A percentile compares a stretch with the other conserved stretches of the same genome.
Evolutionary conservation across 345 rosid genomes (phyloP).

Genomic region (Euphorbia tirucalli): DNA sequence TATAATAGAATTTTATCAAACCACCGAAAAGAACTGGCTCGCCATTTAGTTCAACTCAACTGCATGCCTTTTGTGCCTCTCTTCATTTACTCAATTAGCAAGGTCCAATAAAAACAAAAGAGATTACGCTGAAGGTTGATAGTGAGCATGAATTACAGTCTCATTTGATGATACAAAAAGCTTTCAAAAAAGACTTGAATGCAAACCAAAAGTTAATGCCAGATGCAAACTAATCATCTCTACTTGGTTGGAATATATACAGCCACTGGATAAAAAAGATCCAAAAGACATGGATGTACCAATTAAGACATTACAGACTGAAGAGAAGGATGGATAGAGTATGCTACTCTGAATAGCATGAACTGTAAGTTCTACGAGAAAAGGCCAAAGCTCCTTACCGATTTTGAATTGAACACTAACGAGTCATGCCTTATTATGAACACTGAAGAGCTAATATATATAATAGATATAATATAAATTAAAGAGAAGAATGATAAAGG

Average conservation of each 20-base stretch:
- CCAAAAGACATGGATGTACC: not conserved
- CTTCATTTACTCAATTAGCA: not conserved
- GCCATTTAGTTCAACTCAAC: not conserved
- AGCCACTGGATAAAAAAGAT: not conserved
- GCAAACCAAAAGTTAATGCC: not conserved
- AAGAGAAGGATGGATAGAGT: not conserved
- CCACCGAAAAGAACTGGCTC: not conserved
- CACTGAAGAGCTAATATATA: too few relatives aligned
- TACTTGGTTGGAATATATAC: not conserved
- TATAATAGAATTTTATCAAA: not conserved
- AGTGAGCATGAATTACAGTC: not conserved
- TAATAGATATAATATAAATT: too few relatives aligned
- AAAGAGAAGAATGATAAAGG: too few relatives aligned
- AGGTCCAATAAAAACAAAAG: not conserved
- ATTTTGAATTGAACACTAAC: too few relatives aligned
- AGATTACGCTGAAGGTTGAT: not conserved
- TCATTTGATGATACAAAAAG: not conserved
- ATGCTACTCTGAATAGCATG: not conserved
- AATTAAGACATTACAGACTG: not conserved
- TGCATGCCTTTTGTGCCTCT: not conserved
- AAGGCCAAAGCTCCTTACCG: not conserved
- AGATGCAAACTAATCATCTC: not conserved
- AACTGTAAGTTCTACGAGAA: not conserved
- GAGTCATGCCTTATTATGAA: too few relatives aligned
- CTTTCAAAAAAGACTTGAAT: not conserved